Base-by-base conservation (phyloP, 257 asterid genomes). In the Petunia axillaris region DNA sequence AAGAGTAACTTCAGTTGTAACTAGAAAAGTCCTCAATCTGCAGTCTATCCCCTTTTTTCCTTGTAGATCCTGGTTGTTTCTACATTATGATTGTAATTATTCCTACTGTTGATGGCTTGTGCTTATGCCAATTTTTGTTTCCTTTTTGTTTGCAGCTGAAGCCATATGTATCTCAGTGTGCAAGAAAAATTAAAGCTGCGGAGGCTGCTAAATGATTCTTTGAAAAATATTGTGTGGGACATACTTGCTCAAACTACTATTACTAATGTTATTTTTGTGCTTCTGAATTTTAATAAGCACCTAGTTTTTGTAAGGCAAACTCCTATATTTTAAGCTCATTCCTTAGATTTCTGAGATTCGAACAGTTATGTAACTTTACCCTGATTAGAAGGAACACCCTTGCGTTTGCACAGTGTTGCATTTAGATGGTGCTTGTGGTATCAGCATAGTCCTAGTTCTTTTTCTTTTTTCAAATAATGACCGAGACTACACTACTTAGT, bases 121-220 rank as follows among this genome's bases (percentile, higher is more conserved):
- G 14, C 67, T 62, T 41, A 3, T 62, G 58, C 76, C 13, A 74
- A 44, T 80, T 65, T 25, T 40, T n/a, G 37, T 46, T 38, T 25
- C 25, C 41, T 55, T 66, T 48, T 63, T 25, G 36, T 77, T 83
- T 82, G 85, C 92, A 92, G 95, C 90, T 92, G 48, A 92, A 88
- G 83, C 91, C 94, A n/a, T 91, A 89, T 35, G 97, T 92, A 68
- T 88, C 94, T 78, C 95, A 89, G 87, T 84, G 91, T 70, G 86
- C 89, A 39, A 87, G 36, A 67, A 86, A 88, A 83, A 79, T 60
- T 60, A 80, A 80, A 80, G 54, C 86, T 39, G 36, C 87, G 6
- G 60, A 46, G 43, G 52, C 77, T 40, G 77, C 77, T 70, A n/a
- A 64, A 4, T 9, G 50, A 14, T 15, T 52, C 15, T 52, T 66